These are phyloP conservation scores for Mortierella antarctica DNA, from an alignment of 192 early-diverging fungal species.

Conservation along the genomic window DNA sequence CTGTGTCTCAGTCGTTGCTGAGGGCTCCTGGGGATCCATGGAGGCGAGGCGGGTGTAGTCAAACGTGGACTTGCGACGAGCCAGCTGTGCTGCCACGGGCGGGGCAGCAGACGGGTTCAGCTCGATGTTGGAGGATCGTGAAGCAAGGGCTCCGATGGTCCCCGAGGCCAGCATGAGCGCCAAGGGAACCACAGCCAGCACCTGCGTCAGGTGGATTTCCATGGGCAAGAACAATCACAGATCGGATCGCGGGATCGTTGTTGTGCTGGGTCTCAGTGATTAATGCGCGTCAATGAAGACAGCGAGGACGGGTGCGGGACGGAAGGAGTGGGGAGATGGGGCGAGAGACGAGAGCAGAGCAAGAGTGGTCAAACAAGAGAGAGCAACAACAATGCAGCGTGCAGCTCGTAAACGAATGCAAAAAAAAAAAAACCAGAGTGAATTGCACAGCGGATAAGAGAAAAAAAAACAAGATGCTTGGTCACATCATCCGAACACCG, in stretches of 20 bases:
- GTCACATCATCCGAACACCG: no score
- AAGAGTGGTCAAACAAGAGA: neutral
- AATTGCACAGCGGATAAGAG: no score
- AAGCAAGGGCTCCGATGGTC: slow-evolving; percentile 25
- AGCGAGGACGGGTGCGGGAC: neutral
- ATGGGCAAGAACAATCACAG: neutral
- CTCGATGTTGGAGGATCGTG: slow-evolving; percentile 17
- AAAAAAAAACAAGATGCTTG: no score
- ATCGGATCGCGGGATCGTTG: neutral
- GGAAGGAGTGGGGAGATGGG: neutral
- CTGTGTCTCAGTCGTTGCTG: slow-evolving; percentile 1
- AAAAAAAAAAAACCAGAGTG: no score
- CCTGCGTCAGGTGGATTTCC: slow-evolving; percentile 27
- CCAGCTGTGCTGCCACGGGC: neutral
- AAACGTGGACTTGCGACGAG: slow-evolving; percentile 37
- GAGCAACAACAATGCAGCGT: no score
- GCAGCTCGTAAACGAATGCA: no score
- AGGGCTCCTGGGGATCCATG: slow-evolving; percentile 1
- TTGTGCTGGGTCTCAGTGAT: neutral
- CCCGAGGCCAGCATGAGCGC: slow-evolving; percentile 13
- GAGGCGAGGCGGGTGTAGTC: slow-evolving; percentile 32
- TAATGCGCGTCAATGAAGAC: neutral
- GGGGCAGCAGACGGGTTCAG: slow-evolving; percentile 12
- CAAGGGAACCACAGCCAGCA: slow-evolving; percentile 34
- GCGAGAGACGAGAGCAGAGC: no score